Base-by-base conservation (phyloP, 2,329 filamentous ascomycete genomes). In the Simplicillium sp. region DNA sequence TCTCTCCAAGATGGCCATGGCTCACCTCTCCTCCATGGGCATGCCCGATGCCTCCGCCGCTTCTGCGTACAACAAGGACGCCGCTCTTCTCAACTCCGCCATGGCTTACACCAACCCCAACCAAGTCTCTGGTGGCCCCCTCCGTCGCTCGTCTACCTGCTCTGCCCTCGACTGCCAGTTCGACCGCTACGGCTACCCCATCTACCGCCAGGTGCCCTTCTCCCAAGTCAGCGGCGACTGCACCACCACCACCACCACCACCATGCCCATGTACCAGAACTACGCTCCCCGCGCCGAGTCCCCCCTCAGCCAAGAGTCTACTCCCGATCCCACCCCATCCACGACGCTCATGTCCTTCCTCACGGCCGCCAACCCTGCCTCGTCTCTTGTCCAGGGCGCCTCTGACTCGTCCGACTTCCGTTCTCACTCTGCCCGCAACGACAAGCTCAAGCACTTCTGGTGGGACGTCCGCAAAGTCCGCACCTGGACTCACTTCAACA, bases 381-480 rank as follows among this genome's bases (percentile, higher is more conserved):
- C 89, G 14, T 82, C 83, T 33, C 70, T 95, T 29, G 87, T 94
- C 31, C 83, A 83, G 54, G 84, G 82, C 50, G 77, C 90, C 50
- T 25, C 20, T 25, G 20, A 25, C 20, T 25, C 20, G 5, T 25
- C 20, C 9, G 20, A 25, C 20, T 25, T 25, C 20, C 20, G 20
- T 9, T 85, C 83, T 44, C 81, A 83, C 56, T 80, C 65, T 48
- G 68, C 71, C 54, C 77, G 70, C 48, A 84, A 79, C 58, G 80
- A 72, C 54, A 75, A 72, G 62, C 82, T 75, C 53, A 87, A 82
- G 59, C 81, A 94, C 66, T 95, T 90, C 62, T 97, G 90, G 90
- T 96, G 87, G 85, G 90, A 97, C 55, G 75, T 94, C 44, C 84
- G 90, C 50, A 90, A 94, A 58, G 71, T 96, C 49, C 80, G 86